phyloP scores from a whole-genome alignment of 73 alveolate species.

The Urostyla sp. region DNA sequence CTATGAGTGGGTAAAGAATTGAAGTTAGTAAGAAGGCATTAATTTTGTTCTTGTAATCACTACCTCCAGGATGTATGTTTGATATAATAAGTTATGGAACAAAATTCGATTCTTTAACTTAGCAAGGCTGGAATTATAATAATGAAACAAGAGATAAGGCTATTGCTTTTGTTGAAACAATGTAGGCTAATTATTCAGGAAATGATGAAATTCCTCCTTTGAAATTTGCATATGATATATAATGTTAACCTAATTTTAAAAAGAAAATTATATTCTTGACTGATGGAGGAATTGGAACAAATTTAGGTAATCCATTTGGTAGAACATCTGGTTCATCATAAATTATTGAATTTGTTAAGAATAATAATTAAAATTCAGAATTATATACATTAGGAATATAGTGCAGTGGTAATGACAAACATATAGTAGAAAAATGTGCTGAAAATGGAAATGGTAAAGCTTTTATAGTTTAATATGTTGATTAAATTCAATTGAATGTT shows the following conservation, averaged over 20 bases:
- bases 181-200: conserved; percentile 93
- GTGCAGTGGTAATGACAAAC: conserved; percentile 64
- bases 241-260: background rate
- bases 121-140: too few relatives aligned
- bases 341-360: too few relatives aligned
- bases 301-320: conserved; percentile 58
- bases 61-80: background rate
- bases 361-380: conserved; percentile 33
- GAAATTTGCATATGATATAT: conserved; percentile 3
- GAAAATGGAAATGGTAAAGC: conserved; percentile 80
- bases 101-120: too few relatives aligned
- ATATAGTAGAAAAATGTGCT: conserved; percentile 68
- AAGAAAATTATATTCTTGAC: conserved; percentile 84
- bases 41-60: background rate
- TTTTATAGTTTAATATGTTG: conserved; percentile 66
- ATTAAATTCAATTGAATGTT: conserved; percentile 63
- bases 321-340: too few relatives aligned
- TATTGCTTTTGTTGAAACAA: too few relatives aligned
- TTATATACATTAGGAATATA: conserved; percentile 90
- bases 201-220: conserved; percentile 74
- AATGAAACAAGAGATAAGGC: too few relatives aligned
- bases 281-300: conserved; percentile 88
- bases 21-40: background rate
- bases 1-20: too few relatives aligned
- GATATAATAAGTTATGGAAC: background rate